Conservation (phyloP, 2,329 filamentous ascomycete genomes). For the Aspergillus nomiae region DNA sequence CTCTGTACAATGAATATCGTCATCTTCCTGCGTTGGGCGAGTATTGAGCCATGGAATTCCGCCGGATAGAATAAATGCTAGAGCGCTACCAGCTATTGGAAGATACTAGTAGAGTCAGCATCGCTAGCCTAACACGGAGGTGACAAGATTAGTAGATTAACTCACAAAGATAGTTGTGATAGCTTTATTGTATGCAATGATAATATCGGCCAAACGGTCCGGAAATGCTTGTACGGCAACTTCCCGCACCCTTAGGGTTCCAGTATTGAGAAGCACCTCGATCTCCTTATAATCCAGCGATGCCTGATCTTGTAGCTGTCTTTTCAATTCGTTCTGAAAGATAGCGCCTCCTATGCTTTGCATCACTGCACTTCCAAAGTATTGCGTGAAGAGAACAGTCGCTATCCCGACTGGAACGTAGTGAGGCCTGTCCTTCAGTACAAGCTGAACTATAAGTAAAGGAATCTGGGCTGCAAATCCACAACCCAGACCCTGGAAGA, state of each 20-base stretch:
- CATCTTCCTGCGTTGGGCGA: slow-evolving; percentile 1
- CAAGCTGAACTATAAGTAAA: slow-evolving; percentile 10
- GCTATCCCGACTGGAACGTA: slow-evolving; percentile 11
- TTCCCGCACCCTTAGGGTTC: slow-evolving; percentile 6
- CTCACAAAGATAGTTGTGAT: slow-evolving; percentile 14
- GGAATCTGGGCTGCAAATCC: slow-evolving; percentile 9
- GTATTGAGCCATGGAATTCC: slow-evolving; percentile 7
- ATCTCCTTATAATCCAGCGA: slow-evolving; percentile 7
- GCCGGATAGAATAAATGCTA: slow-evolving; percentile 7
- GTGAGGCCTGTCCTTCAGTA: slow-evolving; percentile 8
- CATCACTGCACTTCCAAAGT: slow-evolving; percentile 16
- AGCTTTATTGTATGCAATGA: slow-evolving; percentile 11
- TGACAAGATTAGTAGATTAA: slow-evolving; percentile 1
- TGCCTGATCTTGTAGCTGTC: slow-evolving; percentile 7
- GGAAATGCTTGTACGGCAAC: slow-evolving; percentile 6
- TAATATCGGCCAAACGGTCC: background rate
- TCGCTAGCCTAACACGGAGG: background rate
- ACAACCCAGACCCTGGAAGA: slow-evolving; percentile 11
- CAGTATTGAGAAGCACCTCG: slow-evolving; percentile 8
- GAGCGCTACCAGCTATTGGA: slow-evolving; percentile 7
- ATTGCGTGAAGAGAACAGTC: slow-evolving; percentile 14
- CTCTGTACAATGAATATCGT: background rate
- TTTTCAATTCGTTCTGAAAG: slow-evolving; percentile 10
- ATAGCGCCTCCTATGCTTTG: slow-evolving; percentile 13
- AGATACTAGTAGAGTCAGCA: slow-evolving; percentile 10